Percentiles rank a stretch among this genome's conserved stretches.
phyloP scores from a whole-genome alignment of 306 rosid species.

The Mimosa bimucronata region DNA sequence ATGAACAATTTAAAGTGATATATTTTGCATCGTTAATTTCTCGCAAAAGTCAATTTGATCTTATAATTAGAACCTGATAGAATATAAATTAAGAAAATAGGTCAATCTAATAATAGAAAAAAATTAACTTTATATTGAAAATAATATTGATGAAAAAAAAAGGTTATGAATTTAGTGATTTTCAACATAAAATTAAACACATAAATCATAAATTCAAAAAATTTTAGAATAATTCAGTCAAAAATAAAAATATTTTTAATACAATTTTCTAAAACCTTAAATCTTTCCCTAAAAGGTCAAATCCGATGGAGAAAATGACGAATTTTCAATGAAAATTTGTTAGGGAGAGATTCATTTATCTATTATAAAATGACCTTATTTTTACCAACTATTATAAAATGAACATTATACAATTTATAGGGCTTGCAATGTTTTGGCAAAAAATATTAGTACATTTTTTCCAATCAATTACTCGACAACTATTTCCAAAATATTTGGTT shows the following conservation, averaged over 20 bases:
- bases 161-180: too few species aligned
- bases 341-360: not conserved
- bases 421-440: not conserved
- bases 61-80: too few species aligned
- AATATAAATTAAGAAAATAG: too few species aligned
- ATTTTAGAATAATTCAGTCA: not conserved
- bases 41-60: too few species aligned
- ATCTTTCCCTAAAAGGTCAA: not conserved
- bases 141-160: too few species aligned
- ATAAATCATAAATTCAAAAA: not conserved
- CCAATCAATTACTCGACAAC: not conserved
- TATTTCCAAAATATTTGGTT: not conserved
- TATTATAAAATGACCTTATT: too few species aligned
- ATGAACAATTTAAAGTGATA: too few species aligned
- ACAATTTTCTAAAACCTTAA: not conserved
- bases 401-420: not conserved
- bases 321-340: not conserved
- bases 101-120: too few species aligned
- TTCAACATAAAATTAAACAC: too few species aligned
- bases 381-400: not conserved
- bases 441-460: not conserved
- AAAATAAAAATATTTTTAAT: too few species aligned
- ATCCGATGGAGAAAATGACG: not conserved
- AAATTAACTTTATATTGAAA: too few species aligned
- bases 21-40: too few species aligned